Evolutionary conservation across 2,329 filamentous ascomycete genomes (phyloP).

Genomic region (Immersiporthe knoxdaviesiana): DNA sequence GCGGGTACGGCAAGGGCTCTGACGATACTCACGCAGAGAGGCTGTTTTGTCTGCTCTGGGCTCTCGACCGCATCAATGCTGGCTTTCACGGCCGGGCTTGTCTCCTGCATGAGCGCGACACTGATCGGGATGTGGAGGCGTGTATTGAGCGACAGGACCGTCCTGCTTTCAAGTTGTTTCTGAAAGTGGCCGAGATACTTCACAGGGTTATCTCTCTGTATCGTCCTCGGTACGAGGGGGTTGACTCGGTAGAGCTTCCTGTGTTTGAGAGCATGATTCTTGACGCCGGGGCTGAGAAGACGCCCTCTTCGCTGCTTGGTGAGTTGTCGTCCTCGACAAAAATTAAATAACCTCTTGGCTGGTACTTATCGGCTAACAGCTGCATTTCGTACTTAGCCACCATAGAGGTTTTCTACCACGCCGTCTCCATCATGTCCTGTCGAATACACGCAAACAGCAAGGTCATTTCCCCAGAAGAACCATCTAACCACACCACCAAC

Average conservation of each 20-base stretch:
- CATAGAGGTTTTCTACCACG: conserved; percentile 66
- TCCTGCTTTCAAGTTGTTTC: conserved; percentile 60
- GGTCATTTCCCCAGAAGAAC: conserved; percentile 31
- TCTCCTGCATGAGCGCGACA: conserved; percentile 63
- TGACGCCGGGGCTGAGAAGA: conserved; percentile 54
- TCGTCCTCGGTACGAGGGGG: conserved; percentile 54
- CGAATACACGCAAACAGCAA: conserved; percentile 42
- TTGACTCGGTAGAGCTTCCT: conserved; percentile 54
- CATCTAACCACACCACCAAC: conserved; percentile 37
- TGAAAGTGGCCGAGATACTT: conserved; percentile 57
- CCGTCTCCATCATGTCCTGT: conserved; percentile 65
- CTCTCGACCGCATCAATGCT: conserved; percentile 61
- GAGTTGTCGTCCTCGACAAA: neutral
- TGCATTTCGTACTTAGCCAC: conserved; percentile 48
- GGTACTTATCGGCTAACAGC: neutral
- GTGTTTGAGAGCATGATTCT: conserved; percentile 62
- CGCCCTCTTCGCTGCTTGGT: conserved; percentile 56
- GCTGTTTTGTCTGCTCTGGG: conserved; percentile 63
- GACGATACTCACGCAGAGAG: conserved; percentile 46
- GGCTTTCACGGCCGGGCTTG: conserved; percentile 64
- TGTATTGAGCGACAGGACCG: conserved; percentile 52
- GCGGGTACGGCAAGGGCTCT: conserved; percentile 40
- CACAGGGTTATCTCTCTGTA: conserved; percentile 65
- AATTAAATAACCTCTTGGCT: neutral
- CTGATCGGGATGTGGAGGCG: conserved; percentile 56